Base-by-base conservation (phyloP, 345 rosid species). In the Salix udensis region DNA sequence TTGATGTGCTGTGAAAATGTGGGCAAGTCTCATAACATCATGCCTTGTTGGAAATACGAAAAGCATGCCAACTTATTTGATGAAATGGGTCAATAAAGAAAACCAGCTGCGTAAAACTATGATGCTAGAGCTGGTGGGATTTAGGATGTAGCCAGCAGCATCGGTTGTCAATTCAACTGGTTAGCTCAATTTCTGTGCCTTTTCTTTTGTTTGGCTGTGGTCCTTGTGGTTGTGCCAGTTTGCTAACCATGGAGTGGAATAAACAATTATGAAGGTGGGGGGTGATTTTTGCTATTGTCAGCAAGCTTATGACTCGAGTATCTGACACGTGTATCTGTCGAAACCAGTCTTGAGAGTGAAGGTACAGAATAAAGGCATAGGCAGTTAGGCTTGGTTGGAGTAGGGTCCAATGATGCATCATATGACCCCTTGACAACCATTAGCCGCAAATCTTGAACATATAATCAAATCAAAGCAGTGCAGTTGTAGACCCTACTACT, bases 11-110 rank as follows among this genome's bases (percentile, higher is more conserved):
- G 52, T 39, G 50, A 1, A 52, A 68, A 4, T 50, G 61, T 34
- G 37, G 48, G 55, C 21, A 21, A 44, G 55, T 52, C 14, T 48
- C 53, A 0, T 44, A 70, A 31, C 44, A 13, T 62, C 50, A 16
- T 39, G 42, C 11, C 53, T 14, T 30, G 53, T 58, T 67, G 68
- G 24, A 60, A 81, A 84, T 78, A 21, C 16, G 68, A 7, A 23
- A 24, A 44, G 16, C 10, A 5, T 5, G 58, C n/a, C 58, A 5
- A 19, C 7, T 52, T 52, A 52, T 16, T 52, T 52, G n/a, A 5
- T 52, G 58, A 52, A 2, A 52, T 19, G 58, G 58, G 1, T 52
- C 58, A 2, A 52, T 19, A 19, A 6, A 6, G 21, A 19, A 19
- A 52, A 50, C 55, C 55, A 50, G n/a, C n/a, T 50, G 55, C 5